These are phyloP conservation scores for Suillus fuscotomentosus DNA, from an alignment of 768 basidiomycete species.

Conservation along the genomic window DNA sequence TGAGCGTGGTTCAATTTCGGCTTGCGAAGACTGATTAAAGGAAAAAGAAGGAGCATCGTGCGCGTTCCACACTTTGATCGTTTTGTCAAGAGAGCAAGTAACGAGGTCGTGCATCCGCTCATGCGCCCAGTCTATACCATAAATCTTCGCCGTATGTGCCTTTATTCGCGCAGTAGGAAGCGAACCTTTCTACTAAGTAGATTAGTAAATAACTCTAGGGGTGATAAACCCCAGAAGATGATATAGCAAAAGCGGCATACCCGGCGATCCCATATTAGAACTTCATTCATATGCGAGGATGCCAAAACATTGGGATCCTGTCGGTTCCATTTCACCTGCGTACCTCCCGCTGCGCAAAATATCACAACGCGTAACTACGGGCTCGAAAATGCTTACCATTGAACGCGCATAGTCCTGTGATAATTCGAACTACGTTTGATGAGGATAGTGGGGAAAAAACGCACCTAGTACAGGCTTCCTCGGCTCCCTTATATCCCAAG, in stretches of 20 bases:
- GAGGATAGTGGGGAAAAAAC: constrained; percentile 1
- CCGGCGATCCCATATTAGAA: constrained; percentile 92
- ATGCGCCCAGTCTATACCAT: constrained; percentile 97
- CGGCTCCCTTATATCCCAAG: constrained; percentile 82
- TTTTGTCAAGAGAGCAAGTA: constrained; percentile 93
- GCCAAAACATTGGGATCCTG: constrained; percentile 85
- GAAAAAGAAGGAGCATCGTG: constrained; percentile 18
- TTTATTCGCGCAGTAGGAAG: constrained; percentile 71
- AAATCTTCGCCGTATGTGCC: constrained; percentile 90
- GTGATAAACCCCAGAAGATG: background rate
- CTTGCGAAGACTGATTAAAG: constrained; percentile 11
- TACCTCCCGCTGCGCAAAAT: constrained; percentile 65
- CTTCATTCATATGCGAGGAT: constrained; percentile 83
- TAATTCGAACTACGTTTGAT: constrained; percentile 3
- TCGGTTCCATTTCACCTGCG: constrained; percentile 97
- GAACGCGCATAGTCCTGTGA: constrained; percentile 54
- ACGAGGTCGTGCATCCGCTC: constrained; percentile 72
- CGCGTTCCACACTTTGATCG: constrained; percentile 81
- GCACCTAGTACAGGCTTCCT: constrained; percentile 70
- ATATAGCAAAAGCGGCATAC: constrained; percentile 41
- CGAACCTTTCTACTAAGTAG: constrained; percentile 71
- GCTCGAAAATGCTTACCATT: constrained; percentile 37
- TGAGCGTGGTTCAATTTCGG: constrained; percentile 39
- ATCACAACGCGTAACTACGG: background rate
- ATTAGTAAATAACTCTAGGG: constrained; percentile 9